These are phyloP conservation scores for Capsicum chinense DNA, from an alignment of 257 asterid species.

Conservation along the genomic window DNA sequence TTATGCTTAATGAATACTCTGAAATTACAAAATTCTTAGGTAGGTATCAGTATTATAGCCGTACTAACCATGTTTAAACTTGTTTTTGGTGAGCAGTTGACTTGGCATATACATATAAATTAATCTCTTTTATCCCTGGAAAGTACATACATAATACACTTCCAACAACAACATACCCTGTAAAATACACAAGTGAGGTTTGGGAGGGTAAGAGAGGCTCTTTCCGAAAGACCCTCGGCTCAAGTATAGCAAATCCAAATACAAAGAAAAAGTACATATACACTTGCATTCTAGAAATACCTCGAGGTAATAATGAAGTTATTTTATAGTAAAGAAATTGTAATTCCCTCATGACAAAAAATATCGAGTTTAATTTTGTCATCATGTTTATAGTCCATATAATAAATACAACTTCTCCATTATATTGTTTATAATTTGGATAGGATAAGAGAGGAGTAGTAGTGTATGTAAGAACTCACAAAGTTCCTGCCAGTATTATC, in stretches of 20 bases:
- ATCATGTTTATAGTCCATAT: not conserved
- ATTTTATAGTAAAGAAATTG: not conserved
- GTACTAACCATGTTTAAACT: not conserved
- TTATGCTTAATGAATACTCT: not conserved
- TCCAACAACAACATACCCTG: no score
- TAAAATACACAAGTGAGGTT: no score
- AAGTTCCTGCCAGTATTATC: conserved; percentile 35
- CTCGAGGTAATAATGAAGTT: not conserved
- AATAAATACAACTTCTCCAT: not conserved
- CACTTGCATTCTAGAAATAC: not conserved
- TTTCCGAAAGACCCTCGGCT: no score
- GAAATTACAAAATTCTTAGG: not conserved
- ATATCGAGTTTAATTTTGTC: not conserved
- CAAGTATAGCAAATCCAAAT: no score
- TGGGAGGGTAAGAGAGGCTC: no score
- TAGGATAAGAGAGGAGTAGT: not conserved
- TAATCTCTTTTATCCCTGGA: not conserved
- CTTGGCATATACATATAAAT: not conserved
- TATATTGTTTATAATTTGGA: not conserved
- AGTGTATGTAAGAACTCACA: conserved; percentile 14
- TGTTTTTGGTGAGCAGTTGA: not conserved
- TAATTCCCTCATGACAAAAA: no score
- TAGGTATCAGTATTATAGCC: not conserved
- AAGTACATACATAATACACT: not conserved
- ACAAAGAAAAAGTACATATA: no score